Evolutionary conservation across 2,329 filamentous ascomycete genomes (phyloP).

Genomic region (Pseudogymnoascus sp.): DNA sequence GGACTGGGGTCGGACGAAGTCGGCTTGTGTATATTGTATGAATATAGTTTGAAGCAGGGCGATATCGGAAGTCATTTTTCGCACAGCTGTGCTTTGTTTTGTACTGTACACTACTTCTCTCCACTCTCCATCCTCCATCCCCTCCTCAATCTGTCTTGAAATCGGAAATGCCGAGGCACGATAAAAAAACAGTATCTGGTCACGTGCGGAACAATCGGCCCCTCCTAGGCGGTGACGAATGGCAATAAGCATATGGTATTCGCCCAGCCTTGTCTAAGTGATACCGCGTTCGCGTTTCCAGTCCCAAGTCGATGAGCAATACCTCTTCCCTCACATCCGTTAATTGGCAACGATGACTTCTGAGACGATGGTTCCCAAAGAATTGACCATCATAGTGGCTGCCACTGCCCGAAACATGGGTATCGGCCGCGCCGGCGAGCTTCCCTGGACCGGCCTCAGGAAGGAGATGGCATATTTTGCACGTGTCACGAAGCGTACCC

Average conservation of each 20-base stretch:
- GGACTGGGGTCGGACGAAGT: neutral
- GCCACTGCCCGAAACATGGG: conserved; percentile 78
- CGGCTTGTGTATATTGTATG: neutral
- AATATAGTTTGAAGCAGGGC: neutral
- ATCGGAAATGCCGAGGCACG: neutral
- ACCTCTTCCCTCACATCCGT: neutral
- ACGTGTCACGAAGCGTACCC: conserved; percentile 69
- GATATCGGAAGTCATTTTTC: neutral
- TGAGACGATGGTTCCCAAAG: conserved; percentile 27
- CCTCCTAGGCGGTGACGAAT: neutral
- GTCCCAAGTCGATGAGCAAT: neutral
- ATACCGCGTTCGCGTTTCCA: neutral
- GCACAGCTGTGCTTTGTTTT: neutral
- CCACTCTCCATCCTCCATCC: neutral
- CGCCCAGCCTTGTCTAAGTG: neutral
- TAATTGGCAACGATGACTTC: neutral
- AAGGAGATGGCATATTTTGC: conserved; percentile 95
- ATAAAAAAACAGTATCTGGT: neutral
- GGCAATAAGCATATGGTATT: conserved; percentile 1
- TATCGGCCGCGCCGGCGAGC: conserved; percentile 70
- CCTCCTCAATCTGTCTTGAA: neutral
- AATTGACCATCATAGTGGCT: conserved; percentile 89
- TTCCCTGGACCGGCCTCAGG: conserved; percentile 85
- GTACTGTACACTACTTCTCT: neutral
- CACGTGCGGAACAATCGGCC: neutral